Evolutionary conservation across 106 monocot species (phyloP).

Genomic region (Hemerocallis citrina): DNA sequence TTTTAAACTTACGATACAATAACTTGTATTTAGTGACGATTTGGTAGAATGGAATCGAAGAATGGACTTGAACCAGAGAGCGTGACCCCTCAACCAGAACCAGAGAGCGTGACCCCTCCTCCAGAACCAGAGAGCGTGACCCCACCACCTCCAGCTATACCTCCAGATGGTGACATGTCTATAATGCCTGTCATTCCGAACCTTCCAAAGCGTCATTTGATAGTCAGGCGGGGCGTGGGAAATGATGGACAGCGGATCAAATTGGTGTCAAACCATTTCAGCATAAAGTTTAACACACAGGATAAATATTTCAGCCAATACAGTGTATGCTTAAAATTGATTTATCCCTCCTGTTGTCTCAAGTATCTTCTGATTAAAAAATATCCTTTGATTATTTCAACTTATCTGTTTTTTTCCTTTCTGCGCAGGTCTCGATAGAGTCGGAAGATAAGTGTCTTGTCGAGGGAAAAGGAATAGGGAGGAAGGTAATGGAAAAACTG

Average conservation of each 20-base stretch:
- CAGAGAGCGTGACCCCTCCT: too few species aligned
- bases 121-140: conserved; percentile 8
- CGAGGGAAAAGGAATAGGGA: conserved; percentile 42
- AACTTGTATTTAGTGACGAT: too few species aligned
- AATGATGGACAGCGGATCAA: conserved; percentile 20
- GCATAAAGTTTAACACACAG: conserved; percentile 8
- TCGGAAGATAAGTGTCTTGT: conserved; percentile 36
- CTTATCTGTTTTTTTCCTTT: neutral
- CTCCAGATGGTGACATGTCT: too few species aligned
- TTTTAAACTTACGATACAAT: too few species aligned
- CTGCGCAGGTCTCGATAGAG: conserved; percentile 43
- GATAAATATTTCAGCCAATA: conserved; percentile 45
- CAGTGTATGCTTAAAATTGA: conserved; percentile 21
- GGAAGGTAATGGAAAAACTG: conserved; percentile 58
- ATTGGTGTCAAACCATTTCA: conserved; percentile 44
- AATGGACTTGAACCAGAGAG: too few species aligned
- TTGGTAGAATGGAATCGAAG: too few species aligned
- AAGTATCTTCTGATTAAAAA: too few species aligned
- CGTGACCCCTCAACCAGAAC: too few species aligned
- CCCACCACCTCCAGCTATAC: conserved; percentile 6
- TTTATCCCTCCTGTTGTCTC: neutral
- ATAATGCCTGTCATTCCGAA: conserved; percentile 7
- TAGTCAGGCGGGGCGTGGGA: conserved; percentile 39
- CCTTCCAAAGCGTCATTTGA: conserved; percentile 17
- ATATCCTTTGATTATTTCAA: too few species aligned